Conservation (phyloP, 2,329 filamentous ascomycete genomes). For the Aaosphaeria pasadenensis region DNA sequence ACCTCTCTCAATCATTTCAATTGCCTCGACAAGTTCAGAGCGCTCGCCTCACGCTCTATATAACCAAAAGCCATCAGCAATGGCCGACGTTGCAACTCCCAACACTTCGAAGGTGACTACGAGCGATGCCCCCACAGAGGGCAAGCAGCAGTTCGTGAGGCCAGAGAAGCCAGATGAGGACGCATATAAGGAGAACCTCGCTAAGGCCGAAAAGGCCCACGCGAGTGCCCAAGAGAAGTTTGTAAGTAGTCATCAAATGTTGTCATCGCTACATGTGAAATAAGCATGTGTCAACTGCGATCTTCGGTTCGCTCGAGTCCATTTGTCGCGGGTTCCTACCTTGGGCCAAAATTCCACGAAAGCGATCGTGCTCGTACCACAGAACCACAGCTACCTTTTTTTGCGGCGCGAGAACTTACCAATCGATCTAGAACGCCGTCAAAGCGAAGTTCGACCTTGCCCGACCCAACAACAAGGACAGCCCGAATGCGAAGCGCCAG, state of each 20-base stretch:
- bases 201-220: constrained; percentile 83
- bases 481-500: constrained; percentile 75
- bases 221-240: constrained; percentile 69
- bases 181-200: constrained; percentile 74
- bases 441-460: constrained; percentile 86
- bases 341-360: no score
- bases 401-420: no score
- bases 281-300: no score
- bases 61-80: constrained; percentile 19
- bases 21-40: not conserved
- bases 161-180: constrained; percentile 87
- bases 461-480: constrained; percentile 77
- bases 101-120: constrained; percentile 33
- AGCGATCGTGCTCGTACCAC: no score
- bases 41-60: not conserved
- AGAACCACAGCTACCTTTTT: no score
- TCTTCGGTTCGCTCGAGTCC: no score
- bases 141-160: constrained; percentile 49
- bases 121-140: constrained; percentile 28
- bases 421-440: constrained; percentile 65
- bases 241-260: constrained; percentile 43
- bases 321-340: no score
- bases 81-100: constrained; percentile 39
- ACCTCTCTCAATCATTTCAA: not conserved
- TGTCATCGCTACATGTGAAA: no score